Percentiles rank a stretch among this genome's conserved stretches.
Conservation (phyloP, 805 yeast genomes). For the Saturnispora serradocipensis region DNA sequence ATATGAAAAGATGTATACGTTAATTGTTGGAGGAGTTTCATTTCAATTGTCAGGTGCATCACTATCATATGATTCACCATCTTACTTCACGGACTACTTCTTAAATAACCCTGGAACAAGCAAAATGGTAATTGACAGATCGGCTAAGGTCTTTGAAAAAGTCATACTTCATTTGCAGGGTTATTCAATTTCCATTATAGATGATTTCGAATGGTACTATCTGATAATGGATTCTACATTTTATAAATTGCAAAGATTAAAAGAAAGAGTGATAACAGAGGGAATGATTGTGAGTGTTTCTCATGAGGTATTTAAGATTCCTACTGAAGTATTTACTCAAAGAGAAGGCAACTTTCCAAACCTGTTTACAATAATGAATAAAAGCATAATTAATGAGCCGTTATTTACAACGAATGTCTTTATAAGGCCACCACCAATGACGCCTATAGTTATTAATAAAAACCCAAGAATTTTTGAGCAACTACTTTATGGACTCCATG, state of each 20-base stretch:
- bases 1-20: conserved; percentile 56
- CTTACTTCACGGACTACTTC: conserved; percentile 75
- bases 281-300: conserved; percentile 55
- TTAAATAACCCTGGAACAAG: conserved; percentile 28
- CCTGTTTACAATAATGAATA: conserved; percentile 57
- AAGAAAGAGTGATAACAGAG: conserved; percentile 38
- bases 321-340: conserved; percentile 41
- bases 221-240: conserved; percentile 64
- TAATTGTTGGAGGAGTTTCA: conserved; percentile 58
- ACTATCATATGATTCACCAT: conserved; percentile 76
- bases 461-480: conserved; percentile 47
- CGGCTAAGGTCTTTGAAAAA: conserved; percentile 55
- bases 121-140: conserved; percentile 58
- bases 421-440: conserved; percentile 71
- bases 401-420: conserved; percentile 30
- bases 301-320: conserved; percentile 46
- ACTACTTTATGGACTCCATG: conserved; percentile 46
- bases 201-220: conserved; percentile 53
- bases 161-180: conserved; percentile 76
- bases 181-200: conserved; percentile 51
- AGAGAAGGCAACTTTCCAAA: conserved; percentile 67
- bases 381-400: conserved; percentile 43
- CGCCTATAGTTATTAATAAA: conserved; percentile 44
- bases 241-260: conserved; percentile 54
- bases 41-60: conserved; percentile 78